Percentiles rank a stretch among this genome's conserved stretches.
Evolutionary conservation across 257 asterid species (phyloP).

Genomic region (Leonotis leonurus): DNA sequence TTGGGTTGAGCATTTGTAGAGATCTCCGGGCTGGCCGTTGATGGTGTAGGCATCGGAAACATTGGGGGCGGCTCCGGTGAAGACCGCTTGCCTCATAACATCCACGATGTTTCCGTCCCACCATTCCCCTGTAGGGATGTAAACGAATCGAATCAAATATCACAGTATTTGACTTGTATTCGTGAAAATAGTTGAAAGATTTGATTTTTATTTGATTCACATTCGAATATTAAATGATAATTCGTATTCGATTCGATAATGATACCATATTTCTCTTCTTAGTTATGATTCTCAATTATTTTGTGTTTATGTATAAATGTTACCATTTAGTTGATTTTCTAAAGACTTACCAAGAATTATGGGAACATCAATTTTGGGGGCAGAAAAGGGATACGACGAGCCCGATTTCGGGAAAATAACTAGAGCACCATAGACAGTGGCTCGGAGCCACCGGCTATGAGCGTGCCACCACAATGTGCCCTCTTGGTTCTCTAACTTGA

Average conservation of each 20-base stretch:
- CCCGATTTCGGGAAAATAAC: conserved; percentile 47
- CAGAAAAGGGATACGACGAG: conserved; percentile 38
- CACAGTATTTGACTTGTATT: too few species aligned
- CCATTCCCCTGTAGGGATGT: conserved; percentile 65
- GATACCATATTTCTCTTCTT: too few species aligned
- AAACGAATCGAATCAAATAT: background rate
- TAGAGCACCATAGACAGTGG: conserved; percentile 72
- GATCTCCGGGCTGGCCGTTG: conserved; percentile 50
- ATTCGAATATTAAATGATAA: too few species aligned
- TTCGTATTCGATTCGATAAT: too few species aligned
- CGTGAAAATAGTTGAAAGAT: too few species aligned
- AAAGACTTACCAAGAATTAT: conserved; percentile 45
- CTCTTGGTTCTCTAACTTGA: conserved; percentile 51
- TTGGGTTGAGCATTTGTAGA: conserved; percentile 41
- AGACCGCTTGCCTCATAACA: conserved; percentile 29
- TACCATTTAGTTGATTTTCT: too few species aligned
- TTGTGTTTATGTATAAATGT: too few species aligned
- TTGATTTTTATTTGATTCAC: too few species aligned
- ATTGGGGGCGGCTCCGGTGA: conserved; percentile 46
- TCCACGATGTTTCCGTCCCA: conserved; percentile 33
- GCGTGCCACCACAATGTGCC: conserved; percentile 90
- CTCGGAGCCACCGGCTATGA: conserved; percentile 63
- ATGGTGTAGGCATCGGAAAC: conserved; percentile 42
- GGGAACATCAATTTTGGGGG: conserved; percentile 48
- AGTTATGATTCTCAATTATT: too few species aligned